These are phyloP conservation scores for Glomus cerebriforme DNA, from an alignment of 192 early-diverging fungal species.

Conservation along the genomic window DNA sequence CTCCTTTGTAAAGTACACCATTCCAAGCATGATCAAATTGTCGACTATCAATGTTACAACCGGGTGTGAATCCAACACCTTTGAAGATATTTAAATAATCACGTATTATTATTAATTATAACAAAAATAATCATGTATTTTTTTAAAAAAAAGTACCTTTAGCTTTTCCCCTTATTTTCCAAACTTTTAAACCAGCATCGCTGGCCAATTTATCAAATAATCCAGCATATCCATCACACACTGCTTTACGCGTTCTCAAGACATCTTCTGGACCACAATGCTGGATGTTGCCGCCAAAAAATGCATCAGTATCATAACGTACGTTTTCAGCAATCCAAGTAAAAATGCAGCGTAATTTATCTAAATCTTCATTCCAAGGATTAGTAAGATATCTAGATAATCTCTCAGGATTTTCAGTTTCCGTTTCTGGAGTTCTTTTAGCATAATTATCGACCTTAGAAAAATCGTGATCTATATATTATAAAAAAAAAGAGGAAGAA, in stretches of 20 bases:
- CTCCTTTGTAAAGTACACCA: conserved; percentile 49
- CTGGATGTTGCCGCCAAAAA: conserved; percentile 30
- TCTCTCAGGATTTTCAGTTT: conserved; percentile 21
- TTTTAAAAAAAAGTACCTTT: conserved; percentile 51
- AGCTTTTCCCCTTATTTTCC: conserved; percentile 52
- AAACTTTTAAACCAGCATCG: conserved; percentile 44
- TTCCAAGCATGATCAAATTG: conserved; percentile 57
- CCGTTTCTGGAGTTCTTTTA: conserved; percentile 34
- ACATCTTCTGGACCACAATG: conserved; percentile 38
- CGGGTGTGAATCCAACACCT: conserved; percentile 26
- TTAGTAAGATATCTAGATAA: conserved; percentile 50
- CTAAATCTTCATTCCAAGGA: conserved; percentile 41
- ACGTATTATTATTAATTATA: background rate
- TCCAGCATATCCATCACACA: conserved; percentile 61
- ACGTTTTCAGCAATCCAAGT: conserved; percentile 59
- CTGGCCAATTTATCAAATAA: conserved; percentile 54
- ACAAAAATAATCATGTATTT: no score
- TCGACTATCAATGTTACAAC: conserved; percentile 34
- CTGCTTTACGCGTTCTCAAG: conserved; percentile 43
- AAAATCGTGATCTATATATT: conserved; percentile 34
- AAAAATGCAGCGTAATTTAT: conserved; percentile 54
- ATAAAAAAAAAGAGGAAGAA: background rate
- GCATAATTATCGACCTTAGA: conserved; percentile 45
- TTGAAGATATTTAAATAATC: background rate
- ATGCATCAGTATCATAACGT: conserved; percentile 50